phyloP scores from a whole-genome alignment of 2,329 filamentous ascomycete species.

The Beauveria sp. region DNA sequence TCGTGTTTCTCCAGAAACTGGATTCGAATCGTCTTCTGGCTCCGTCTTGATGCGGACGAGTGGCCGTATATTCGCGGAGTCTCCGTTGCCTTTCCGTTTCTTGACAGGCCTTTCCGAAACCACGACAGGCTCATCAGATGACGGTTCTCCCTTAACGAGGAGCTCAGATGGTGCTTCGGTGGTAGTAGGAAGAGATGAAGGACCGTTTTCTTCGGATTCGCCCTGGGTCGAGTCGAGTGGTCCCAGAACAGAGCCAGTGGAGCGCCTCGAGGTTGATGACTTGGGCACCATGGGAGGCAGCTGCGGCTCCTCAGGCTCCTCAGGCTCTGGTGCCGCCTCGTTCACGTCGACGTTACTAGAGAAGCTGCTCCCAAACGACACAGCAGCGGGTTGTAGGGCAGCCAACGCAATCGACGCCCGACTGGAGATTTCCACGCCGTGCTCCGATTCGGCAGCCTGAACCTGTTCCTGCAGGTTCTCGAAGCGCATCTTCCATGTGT shows the following conservation, averaged over 20 bases:
- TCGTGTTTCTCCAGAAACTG: conserved; percentile 16
- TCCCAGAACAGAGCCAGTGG: not conserved
- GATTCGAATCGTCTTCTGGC: conserved; percentile 21
- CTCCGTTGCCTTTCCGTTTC: conserved; percentile 35
- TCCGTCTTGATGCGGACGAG: conserved; percentile 37
- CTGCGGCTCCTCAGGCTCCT: conserved; percentile 18
- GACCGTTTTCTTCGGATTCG: conserved; percentile 18
- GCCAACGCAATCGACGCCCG: not conserved
- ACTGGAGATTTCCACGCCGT: conserved; percentile 23
- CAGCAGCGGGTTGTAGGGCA: not conserved
- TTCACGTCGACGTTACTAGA: conserved; percentile 6
- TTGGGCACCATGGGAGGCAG: conserved; percentile 20
- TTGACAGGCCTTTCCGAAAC: conserved; percentile 42
- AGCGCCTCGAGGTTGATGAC: conserved; percentile 13
- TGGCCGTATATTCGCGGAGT: conserved; percentile 17
- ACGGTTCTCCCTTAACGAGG: conserved; percentile 43
- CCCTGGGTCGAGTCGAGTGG: conserved; percentile 23
- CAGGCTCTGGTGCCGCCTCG: conserved; percentile 6
- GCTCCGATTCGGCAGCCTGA: conserved; percentile 32
- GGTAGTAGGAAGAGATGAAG: conserved; percentile 17
- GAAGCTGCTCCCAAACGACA: conserved; percentile 5
- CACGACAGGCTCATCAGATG: conserved; percentile 44
- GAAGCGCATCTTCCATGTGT: conserved; percentile 39
- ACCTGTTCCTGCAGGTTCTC: conserved; percentile 36
- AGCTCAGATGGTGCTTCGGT: conserved; percentile 10